Conservation (phyloP, 2,329 filamentous ascomycete species). For the Trichothecium roseum region DNA sequence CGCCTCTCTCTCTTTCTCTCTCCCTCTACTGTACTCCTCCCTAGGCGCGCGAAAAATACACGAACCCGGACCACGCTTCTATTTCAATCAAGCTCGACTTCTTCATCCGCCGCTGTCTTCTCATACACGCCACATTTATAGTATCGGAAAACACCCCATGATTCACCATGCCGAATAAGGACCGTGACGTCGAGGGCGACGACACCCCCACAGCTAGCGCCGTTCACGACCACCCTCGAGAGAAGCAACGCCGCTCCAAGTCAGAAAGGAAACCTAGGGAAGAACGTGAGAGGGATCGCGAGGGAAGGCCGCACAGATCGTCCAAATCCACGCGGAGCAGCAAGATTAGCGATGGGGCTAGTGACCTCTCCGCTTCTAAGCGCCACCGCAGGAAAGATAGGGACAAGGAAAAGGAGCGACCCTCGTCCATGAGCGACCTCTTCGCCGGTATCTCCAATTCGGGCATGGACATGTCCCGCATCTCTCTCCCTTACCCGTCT, state of each 20-base stretch:
- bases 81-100: too few relatives aligned
- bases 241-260: conserved; percentile 25
- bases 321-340: conserved; percentile 31
- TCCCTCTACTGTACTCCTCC: too few relatives aligned
- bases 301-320: conserved; percentile 25
- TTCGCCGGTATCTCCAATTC: conserved; percentile 34
- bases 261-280: conserved; percentile 23
- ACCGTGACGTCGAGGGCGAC: conserved; percentile 28
- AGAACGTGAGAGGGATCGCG: conserved; percentile 20
- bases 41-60: too few relatives aligned
- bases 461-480: conserved; percentile 29
- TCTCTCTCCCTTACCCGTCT: conserved; percentile 61
- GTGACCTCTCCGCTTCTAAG: conserved; percentile 27
- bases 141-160: too few relatives aligned
- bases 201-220: conserved; percentile 3
- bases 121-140: too few relatives aligned
- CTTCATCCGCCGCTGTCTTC: too few relatives aligned
- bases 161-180: conserved; percentile 30
- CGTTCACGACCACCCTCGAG: conserved; percentile 24
- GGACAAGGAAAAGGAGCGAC: conserved; percentile 22
- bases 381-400: conserved; percentile 18
- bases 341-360: conserved; percentile 25
- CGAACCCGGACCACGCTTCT: too few relatives aligned
- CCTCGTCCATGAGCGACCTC: conserved; percentile 34
- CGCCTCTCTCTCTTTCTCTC: too few relatives aligned